These are phyloP conservation scores for Alternaria triticimaculans DNA, from an alignment of 2,329 filamentous ascomycete genomes.

Conservation along the genomic window DNA sequence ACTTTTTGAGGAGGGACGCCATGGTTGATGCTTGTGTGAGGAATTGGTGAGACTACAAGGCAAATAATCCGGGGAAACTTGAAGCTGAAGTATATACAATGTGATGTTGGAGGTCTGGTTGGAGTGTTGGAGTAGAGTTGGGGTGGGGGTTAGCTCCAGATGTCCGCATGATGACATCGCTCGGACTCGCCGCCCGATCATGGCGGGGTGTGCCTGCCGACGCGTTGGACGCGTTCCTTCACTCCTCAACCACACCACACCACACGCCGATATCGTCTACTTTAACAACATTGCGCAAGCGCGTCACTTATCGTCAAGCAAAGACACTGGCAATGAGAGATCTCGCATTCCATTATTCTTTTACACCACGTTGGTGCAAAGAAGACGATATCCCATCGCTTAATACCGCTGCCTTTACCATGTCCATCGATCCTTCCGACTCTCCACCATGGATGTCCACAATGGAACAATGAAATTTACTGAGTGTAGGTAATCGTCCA, in stretches of 20 bases:
- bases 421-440: not conserved
- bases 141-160: slow-evolving; percentile 9
- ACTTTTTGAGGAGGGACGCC: slow-evolving; percentile 45
- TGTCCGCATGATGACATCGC: slow-evolving; percentile 4
- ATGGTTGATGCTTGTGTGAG: slow-evolving; percentile 11
- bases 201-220: slow-evolving; percentile 6
- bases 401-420: not conserved
- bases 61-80: not conserved
- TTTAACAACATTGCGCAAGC: not conserved
- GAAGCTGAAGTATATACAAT: not conserved
- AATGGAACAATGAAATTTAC: too few relatives aligned
- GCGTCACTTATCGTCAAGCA: accelerated
- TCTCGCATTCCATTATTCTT: accelerated
- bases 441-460: not conserved
- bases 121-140: slow-evolving; percentile 8
- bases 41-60: not conserved
- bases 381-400: not conserved
- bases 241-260: not conserved
- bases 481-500: too few relatives aligned
- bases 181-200: slow-evolving; percentile 3
- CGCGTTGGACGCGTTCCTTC: not conserved
- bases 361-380: not conserved
- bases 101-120: slow-evolving; percentile 1
- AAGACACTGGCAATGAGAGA: not conserved
- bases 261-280: not conserved